Base-by-base conservation (phyloP, 805 yeast species). In the Candida broadrunensis region DNA sequence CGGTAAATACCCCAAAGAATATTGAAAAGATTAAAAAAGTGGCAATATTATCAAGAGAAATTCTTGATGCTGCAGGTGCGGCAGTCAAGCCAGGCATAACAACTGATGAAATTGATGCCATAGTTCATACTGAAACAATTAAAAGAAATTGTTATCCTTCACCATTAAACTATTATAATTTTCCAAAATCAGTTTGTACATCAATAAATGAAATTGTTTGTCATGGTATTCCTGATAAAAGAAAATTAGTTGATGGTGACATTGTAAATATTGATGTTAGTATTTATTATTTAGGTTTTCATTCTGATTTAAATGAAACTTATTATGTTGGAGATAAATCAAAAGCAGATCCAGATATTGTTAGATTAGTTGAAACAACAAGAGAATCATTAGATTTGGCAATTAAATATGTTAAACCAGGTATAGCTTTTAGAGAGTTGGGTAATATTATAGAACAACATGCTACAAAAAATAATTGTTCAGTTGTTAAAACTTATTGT, bases 171-270 rank as follows among this genome's bases (percentile, higher is more conserved):
- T 93, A 93, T 69, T 90, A 83, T 69, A 86, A 88, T 64, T 93
- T 80, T 69, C 97, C 98, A 33, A 90, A 89, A 60, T 81, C 93
- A 17, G 77, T 88, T 32, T 93, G 99, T 66, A 88, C 96, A 1
- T 88, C 97, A 2, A 84, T 93, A 33, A 93, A 93, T 64, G 99
- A 93, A 70, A 82, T 89, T 43, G 86, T 93, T 45, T 93, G 99
- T 61, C 99, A 93, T 63, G 99, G 99, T 48, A 86, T 93, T 44
- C 99, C 99, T 20, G 99, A 93, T 65, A 77, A 86, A 67, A 77
- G 90, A 41, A 82, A 81, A 25, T 74, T 93, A 48, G 68, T 87
- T 61, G 98, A 91, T 50, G 99, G 99, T 44, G 99, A 93, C 60
- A 91, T 93, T 51, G 77, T 93, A 45, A 93, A 93, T 59, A 70